A percentile compares a stretch with the other conserved stretches of the same genome.
These are phyloP conservation scores for Escallonia rubra DNA, from an alignment of 129 eudicot genomes.

Conservation along the genomic window DNA sequence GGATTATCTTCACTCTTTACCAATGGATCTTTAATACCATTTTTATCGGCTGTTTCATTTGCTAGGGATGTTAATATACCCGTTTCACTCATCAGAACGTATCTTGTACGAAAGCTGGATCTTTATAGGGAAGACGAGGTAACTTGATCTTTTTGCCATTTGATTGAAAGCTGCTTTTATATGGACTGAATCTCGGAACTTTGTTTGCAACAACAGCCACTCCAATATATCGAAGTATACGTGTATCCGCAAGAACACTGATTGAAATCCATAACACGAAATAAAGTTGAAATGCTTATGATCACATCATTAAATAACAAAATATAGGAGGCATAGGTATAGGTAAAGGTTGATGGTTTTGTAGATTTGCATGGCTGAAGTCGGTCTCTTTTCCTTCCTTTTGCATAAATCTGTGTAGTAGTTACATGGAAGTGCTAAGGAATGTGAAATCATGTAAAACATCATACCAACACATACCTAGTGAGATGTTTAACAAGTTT, in stretches of 20 bases:
- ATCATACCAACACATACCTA: background rate
- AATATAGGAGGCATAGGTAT: background rate
- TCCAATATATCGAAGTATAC: too few relatives aligned
- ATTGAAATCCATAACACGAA: background rate
- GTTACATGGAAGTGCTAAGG: background rate
- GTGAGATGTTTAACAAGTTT: background rate
- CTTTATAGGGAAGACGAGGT: background rate
- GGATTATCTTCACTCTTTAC: too few relatives aligned
- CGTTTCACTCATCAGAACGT: background rate
- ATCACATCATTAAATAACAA: background rate
- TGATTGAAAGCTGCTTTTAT: background rate
- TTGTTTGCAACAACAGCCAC: background rate
- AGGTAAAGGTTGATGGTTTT: too few relatives aligned
- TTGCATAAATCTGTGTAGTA: background rate
- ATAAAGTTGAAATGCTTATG: background rate
- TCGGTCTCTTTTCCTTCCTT: background rate
- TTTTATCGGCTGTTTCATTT: background rate
- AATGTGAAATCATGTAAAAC: background rate
- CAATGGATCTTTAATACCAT: too few relatives aligned
- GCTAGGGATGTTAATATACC: background rate
- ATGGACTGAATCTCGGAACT: background rate
- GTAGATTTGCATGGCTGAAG: background rate
- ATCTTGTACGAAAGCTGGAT: background rate
- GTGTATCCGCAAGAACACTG: background rate
- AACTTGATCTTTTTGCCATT: background rate